phyloP scores from a whole-genome alignment of 371 early-diverging fungal genomes.

The Rhizopus arrhizus region DNA sequence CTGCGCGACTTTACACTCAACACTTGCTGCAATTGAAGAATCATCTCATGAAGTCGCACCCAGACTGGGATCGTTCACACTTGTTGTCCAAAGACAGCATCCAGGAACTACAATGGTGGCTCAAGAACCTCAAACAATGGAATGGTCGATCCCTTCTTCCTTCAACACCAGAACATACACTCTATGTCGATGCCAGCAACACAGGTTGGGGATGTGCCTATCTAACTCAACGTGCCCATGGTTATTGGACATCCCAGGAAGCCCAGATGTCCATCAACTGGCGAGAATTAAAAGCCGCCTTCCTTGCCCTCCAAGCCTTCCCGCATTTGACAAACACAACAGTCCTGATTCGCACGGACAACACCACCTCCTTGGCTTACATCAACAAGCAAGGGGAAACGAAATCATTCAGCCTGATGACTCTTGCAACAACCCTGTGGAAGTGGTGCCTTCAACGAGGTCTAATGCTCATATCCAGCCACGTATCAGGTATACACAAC shows the following conservation, averaged over 20 bases:
- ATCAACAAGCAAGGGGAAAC: slow-evolving; percentile 11
- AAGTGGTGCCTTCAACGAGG: background rate
- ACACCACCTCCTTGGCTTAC: slow-evolving; percentile 6
- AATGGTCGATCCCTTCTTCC: slow-evolving; percentile 21
- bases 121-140: slow-evolving; percentile 10
- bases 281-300: slow-evolving; percentile 26
- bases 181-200: slow-evolving; percentile 27
- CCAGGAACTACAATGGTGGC: slow-evolving; percentile 16
- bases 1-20: slow-evolving; percentile 17
- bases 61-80: slow-evolving; percentile 2
- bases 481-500: slow-evolving; percentile 18
- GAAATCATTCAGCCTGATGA: background rate
- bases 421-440: slow-evolving; percentile 4
- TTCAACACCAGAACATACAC: background rate
- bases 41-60: background rate
- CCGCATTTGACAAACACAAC: background rate
- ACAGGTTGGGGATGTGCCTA: slow-evolving; percentile 17
- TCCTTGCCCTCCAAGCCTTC: slow-evolving; percentile 18
- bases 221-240: background rate
- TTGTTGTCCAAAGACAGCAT: background rate
- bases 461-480: slow-evolving; percentile 15
- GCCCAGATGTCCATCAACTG: slow-evolving; percentile 25
- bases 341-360: slow-evolving; percentile 13
- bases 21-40: slow-evolving; percentile 14
- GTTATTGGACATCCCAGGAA: slow-evolving; percentile 13